phyloP scores from a whole-genome alignment of 441 rosid genomes.

The Kokia cookei region DNA sequence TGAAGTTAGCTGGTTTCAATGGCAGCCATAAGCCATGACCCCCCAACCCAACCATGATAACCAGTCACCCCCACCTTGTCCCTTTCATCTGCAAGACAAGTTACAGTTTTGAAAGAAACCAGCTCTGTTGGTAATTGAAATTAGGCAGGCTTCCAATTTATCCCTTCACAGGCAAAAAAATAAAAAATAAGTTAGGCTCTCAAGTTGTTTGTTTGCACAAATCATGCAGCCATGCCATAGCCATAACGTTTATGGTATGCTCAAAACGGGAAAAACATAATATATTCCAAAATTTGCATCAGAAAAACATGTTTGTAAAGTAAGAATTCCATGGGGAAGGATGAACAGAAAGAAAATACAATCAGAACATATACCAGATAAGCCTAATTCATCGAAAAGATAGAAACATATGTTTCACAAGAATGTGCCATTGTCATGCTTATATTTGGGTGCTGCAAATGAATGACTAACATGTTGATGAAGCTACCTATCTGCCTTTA shows the following conservation, averaged over 20 bases:
- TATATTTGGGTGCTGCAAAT: not conserved
- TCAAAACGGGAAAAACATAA: not conserved
- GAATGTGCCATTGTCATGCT: not conserved
- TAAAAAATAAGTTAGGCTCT: not conserved
- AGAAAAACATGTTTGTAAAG: not conserved
- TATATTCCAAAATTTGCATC: too few relatives aligned
- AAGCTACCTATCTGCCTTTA: not conserved
- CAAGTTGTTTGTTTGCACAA: not conserved
- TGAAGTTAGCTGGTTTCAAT: not conserved
- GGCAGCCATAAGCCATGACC: not conserved
- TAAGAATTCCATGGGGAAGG: not conserved
- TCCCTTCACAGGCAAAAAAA: not conserved
- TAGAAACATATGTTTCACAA: not conserved
- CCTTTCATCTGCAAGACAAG: not conserved
- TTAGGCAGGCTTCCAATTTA: not conserved
- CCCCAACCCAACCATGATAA: too few relatives aligned
- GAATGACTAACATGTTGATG: not conserved
- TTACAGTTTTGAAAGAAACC: not conserved
- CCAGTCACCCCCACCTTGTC: not conserved
- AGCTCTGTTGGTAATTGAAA: not conserved
- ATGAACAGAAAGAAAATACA: not conserved
- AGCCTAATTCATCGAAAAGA: not conserved
- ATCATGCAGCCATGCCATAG: not conserved
- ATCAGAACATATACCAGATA: not conserved
- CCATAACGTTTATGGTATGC: not conserved